Evolutionary conservation across 352 stramenopile species (phyloP), one percentile per base, ranked within the genome.

Genomic region (Globisporangium paddicum): DNA sequence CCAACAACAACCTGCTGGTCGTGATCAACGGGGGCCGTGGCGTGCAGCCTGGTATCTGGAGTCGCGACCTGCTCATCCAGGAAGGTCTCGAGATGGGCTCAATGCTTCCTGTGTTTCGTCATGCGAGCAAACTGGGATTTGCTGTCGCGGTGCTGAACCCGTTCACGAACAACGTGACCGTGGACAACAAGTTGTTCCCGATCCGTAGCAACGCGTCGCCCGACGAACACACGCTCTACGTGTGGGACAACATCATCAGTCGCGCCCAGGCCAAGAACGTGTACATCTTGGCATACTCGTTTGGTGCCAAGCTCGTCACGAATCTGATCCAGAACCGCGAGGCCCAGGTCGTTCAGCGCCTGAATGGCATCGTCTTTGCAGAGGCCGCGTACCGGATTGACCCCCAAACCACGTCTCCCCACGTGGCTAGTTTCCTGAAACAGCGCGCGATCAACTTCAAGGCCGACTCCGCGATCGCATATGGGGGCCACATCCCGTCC

Each of bases 381-480:
- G 82, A 91, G 44, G 79, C 67, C 3, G 77, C 75, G 14, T 88
- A 91, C 37, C 72, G 64, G 14, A 70, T 89, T 26, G 79, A 91
- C 41, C 65, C 73, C 10, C 63, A 64, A 25, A 79, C 56, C 4
- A 86, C 71, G 21, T 79, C 77, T 25, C 73, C 77, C 2, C 67
- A 72, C 34, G 74, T 90, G 19, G 76, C 67, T 11, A 73, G 86
- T 25, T 89, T 92, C 42, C 64, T 90, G 44, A 69, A 66, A 11
- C 69, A 87, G 59, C 67, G 69, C 8, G 77, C 79, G 19, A 90
- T 92, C 49, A 92, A 92, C 48, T 92, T 89, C 59, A 90, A 86
- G 64, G 78, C 74, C 6, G 77, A 89, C 45, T 40, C 62, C 13
- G 42, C 73, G 19, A 62, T 84, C 14, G 25, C 72, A 16, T 73